Conservation (phyloP, 176 grass and related monocot genomes). For the Neostapfia colusana region DNA sequence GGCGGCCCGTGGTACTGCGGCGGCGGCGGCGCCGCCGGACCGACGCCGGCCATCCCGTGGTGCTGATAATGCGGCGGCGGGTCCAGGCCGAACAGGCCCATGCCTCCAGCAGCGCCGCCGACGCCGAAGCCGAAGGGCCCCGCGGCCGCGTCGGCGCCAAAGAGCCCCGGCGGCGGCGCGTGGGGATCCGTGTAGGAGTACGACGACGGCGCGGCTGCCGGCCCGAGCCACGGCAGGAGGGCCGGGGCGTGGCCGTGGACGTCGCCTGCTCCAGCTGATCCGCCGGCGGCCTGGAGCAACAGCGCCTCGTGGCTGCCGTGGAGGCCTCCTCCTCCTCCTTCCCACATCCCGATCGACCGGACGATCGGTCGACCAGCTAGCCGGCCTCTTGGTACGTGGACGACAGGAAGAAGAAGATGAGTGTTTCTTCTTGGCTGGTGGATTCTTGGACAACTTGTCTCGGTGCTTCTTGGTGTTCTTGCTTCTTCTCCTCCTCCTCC, state of each 20-base stretch:
- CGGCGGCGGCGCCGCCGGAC: background rate
- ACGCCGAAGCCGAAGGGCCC: slow-evolving; percentile 17
- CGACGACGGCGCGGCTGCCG: slow-evolving; percentile 16
- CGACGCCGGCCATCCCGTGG: background rate
- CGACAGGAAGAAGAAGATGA: background rate
- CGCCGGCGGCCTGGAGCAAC: slow-evolving; percentile 28
- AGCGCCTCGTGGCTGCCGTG: slow-evolving; percentile 51
- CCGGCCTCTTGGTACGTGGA: no score
- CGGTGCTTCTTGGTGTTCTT: background rate
- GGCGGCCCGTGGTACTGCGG: slow-evolving; percentile 22
- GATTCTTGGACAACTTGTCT: background rate
- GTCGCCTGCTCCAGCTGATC: background rate
- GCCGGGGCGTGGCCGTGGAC: slow-evolving; percentile 7
- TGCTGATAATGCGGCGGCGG: background rate
- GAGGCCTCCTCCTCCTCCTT: slow-evolving; percentile 46
- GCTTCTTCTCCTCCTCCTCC: background rate
- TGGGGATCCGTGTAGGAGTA: slow-evolving; percentile 30
- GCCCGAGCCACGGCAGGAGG: slow-evolving; percentile 31
- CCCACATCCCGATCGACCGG: slow-evolving; percentile 50
- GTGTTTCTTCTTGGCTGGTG: slow-evolving; percentile 26
- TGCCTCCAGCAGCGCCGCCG: background rate
- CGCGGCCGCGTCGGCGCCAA: background rate
- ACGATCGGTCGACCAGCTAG: background rate
- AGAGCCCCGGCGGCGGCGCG: background rate
- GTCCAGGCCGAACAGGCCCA: slow-evolving; percentile 38